Evolutionary conservation across 768 basidiomycete genomes (phyloP), one percentile per base, ranked within the genome.

Genomic region (Tulasnella sp.): DNA sequence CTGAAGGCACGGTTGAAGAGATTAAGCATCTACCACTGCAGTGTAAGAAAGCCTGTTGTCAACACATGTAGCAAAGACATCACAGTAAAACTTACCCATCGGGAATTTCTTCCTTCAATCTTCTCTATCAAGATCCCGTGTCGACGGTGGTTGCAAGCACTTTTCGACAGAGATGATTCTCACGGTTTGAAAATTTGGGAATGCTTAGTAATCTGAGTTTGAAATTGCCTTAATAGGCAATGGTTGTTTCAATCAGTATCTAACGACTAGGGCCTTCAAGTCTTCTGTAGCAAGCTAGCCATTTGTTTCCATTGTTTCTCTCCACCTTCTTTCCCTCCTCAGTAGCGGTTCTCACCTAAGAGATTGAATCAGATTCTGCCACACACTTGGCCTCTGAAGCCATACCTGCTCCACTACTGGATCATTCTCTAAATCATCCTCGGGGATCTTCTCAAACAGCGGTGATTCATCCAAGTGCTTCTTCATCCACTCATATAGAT

Each of bases 281-380:
- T 58, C 90, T 73, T 61, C 76, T 73, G 66, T 90, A 98, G 64
- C 90, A 93, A 4, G 86, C 88, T 28, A 93, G 72, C 81, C 83
- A 92, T 65, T 96, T 98, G 40, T 84, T 74, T 22, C 91, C 91
- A 16, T 73, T 70, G 62, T 95, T 96, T 62, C 93, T 71, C 63
- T 87, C 86, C 0, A 98, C 95, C 65, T 99, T 99, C 65, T 81
- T 88, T 4, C 95, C 93, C 66, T 99, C 95, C 65, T 99, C 95
- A 3, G 95, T 99, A 60, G 79, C 79, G 29, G 69, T 75, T 64
- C 81, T 81, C 15, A 93, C 66, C 24, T 64, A 62, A 35, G 57
- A 40, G 67, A 56, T 2, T 66, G 60, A 3, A 60, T 58, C 8
- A 55, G 63, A 62, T 20, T 58, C 59, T 1, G 45, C 54, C 10